phyloP scores from a whole-genome alignment of 2,329 filamentous ascomycete species.

The Diaporthe vaccinii region DNA sequence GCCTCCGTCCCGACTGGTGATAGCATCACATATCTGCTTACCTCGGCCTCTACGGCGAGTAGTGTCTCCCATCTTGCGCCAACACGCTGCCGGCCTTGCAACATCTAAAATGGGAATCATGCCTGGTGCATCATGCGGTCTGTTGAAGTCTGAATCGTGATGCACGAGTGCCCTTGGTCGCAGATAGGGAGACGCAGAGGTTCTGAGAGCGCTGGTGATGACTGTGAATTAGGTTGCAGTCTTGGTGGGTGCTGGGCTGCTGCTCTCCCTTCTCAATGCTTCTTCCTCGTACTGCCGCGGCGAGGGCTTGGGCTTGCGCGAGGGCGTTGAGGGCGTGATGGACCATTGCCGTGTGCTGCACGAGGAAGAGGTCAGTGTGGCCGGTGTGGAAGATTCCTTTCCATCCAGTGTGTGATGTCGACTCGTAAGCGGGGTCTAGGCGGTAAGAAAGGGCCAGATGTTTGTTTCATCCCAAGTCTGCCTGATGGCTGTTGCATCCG shows the following conservation, averaged over 20 bases:
- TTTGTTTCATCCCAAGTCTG: constrained; percentile 42
- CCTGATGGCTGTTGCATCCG: constrained; percentile 37
- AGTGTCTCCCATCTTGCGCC: neutral
- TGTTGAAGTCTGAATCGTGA: constrained; percentile 1
- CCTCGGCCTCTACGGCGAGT: neutral
- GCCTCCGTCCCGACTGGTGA: neutral
- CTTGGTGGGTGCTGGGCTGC: neutral
- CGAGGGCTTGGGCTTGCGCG: neutral
- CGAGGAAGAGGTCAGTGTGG: constrained; percentile 11
- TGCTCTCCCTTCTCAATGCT: neutral
- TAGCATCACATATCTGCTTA: constrained; percentile 4
- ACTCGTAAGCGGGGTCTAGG: constrained; percentile 29
- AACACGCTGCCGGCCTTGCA: neutral
- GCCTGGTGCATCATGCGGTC: neutral
- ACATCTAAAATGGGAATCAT: neutral
- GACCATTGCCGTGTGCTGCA: constrained; percentile 6
- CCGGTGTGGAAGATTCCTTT: constrained; percentile 16
- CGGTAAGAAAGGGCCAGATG: constrained; percentile 33
- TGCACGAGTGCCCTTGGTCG: neutral
- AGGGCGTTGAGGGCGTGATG: constrained; percentile 11
- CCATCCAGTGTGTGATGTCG: constrained; percentile 25
- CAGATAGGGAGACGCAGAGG: neutral
- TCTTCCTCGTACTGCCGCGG: neutral
- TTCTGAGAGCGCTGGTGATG: neutral
- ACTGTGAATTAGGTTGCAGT: neutral